Percentiles rank a stretch among this genome's conserved stretches.
phyloP scores from a whole-genome alignment of 441 rosid genomes.

The Mallotus japonicus region DNA sequence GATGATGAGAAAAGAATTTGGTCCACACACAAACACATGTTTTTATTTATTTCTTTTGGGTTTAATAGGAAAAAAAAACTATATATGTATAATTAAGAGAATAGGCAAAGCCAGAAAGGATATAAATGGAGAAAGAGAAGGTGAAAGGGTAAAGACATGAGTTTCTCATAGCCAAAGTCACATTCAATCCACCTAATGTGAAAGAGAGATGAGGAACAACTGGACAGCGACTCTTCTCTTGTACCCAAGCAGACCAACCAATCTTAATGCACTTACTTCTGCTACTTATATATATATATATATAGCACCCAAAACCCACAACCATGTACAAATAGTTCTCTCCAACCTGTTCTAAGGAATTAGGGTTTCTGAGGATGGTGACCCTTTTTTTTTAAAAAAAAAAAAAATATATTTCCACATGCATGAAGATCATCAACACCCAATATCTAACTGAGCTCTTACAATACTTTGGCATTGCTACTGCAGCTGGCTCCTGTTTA shows the following conservation, averaged over 20 bases:
- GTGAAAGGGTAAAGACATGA: conserved; percentile 35
- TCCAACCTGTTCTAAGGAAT: neutral
- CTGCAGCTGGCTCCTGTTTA: too few species aligned
- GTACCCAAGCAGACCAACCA: conserved; percentile 28
- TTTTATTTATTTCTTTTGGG: neutral
- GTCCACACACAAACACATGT: conserved; percentile 34
- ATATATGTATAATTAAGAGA: neutral
- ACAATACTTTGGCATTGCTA: too few species aligned
- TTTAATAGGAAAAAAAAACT: too few species aligned
- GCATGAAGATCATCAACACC: neutral
- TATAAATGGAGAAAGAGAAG: conserved; percentile 5
- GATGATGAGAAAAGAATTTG: conserved; percentile 15
- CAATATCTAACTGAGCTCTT: too few species aligned
- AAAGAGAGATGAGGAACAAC: conserved; percentile 43
- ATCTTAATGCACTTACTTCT: neutral
- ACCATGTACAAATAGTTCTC: neutral
- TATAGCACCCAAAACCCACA: neutral
- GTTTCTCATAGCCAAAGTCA: conserved; percentile 37
- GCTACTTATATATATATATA: neutral
- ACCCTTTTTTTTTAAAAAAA: neutral
- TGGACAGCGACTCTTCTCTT: conserved; percentile 41
- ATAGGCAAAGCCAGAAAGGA: conserved; percentile 14
- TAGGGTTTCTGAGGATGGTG: conserved; percentile 28
- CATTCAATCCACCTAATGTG: conserved; percentile 52
- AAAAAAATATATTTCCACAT: neutral